Percentiles rank a stretch among this genome's conserved stretches.
Evolutionary conservation across 805 yeast species (phyloP).

Genomic region (Ogataea pilisensis): DNA sequence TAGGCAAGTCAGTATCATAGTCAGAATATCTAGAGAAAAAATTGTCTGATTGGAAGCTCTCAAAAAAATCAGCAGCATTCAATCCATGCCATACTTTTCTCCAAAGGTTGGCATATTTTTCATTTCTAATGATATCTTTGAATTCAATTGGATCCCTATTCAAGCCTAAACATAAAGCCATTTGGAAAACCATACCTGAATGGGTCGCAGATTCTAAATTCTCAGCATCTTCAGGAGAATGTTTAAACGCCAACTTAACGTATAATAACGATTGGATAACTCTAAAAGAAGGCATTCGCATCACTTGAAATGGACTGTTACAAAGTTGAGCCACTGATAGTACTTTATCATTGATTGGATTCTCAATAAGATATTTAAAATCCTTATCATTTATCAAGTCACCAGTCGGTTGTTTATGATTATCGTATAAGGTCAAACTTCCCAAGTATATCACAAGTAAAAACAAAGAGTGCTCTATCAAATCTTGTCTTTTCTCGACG

Average conservation of each 20-base stretch:
- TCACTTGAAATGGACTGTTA: slow-evolving; percentile 38
- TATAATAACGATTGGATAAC: slow-evolving; percentile 42
- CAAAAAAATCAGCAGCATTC: slow-evolving; percentile 38
- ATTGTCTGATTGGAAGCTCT: slow-evolving; percentile 35
- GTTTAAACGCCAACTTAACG: slow-evolving; percentile 35
- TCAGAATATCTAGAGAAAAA: slow-evolving; percentile 30
- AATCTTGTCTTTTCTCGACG: slow-evolving; percentile 37
- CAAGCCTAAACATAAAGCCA: slow-evolving; percentile 43
- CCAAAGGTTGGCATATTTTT: slow-evolving; percentile 43
- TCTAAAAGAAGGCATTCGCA: slow-evolving; percentile 35
- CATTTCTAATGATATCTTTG: slow-evolving; percentile 21
- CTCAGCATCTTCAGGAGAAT: slow-evolving; percentile 46
- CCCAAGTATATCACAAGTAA: slow-evolving; percentile 39
- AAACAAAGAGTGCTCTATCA: slow-evolving; percentile 37
- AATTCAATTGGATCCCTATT: slow-evolving; percentile 42
- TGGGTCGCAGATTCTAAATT: slow-evolving; percentile 37
- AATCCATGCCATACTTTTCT: slow-evolving; percentile 57
- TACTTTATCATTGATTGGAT: slow-evolving; percentile 38
- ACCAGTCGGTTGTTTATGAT: slow-evolving; percentile 26
- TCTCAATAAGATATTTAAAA: slow-evolving; percentile 30
- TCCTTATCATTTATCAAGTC: slow-evolving; percentile 24
- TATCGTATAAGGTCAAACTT: slow-evolving; percentile 33
- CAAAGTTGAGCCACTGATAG: slow-evolving; percentile 37
- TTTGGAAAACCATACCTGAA: slow-evolving; percentile 37
- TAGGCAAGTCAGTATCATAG: slow-evolving; percentile 42